A percentile compares a stretch with the other conserved stretches of the same genome.
Conservation (phyloP, 1,284 basidiomycete species). For the Leccinum variabile region DNA sequence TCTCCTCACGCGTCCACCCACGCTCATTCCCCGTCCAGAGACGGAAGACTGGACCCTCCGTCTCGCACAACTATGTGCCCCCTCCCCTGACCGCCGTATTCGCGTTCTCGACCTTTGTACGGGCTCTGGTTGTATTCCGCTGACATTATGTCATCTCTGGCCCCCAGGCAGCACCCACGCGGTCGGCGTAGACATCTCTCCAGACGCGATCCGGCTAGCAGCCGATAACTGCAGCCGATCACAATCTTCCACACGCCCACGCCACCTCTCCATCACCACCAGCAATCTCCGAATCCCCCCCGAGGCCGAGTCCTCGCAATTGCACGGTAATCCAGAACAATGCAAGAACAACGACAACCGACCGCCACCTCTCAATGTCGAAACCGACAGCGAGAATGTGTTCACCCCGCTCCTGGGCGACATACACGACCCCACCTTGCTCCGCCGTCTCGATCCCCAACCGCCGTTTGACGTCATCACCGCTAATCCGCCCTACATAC, state of each 20-base stretch:
- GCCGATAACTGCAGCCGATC: slow-evolving; percentile 62
- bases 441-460: slow-evolving; percentile 36
- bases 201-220: slow-evolving; percentile 69
- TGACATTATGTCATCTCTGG: slow-evolving; percentile 70
- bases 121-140: slow-evolving; percentile 85
- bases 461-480: slow-evolving; percentile 75
- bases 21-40: slow-evolving; percentile 89
- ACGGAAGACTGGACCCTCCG: slow-evolving; percentile 80
- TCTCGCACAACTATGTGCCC: slow-evolving; percentile 48
- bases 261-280: slow-evolving; percentile 1
- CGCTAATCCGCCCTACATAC: slow-evolving; percentile 93
- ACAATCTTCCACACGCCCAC: slow-evolving; percentile 35
- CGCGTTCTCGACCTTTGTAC: slow-evolving; percentile 85
- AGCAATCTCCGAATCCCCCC: slow-evolving; percentile 16
- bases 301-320: neutral
- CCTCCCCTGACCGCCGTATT: slow-evolving; percentile 41
- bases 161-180: slow-evolving; percentile 51
- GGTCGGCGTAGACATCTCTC: slow-evolving; percentile 72
- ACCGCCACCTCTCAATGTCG: too few relatives aligned
- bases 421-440: slow-evolving; percentile 43
- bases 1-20: slow-evolving; percentile 70
- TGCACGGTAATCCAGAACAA: neutral
- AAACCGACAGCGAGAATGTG: slow-evolving; percentile 36
- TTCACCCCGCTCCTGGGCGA: slow-evolving; percentile 50
- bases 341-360: neutral